phyloP scores from a whole-genome alignment of 2,329 filamentous ascomycete species.

The Amphichorda felina region DNA sequence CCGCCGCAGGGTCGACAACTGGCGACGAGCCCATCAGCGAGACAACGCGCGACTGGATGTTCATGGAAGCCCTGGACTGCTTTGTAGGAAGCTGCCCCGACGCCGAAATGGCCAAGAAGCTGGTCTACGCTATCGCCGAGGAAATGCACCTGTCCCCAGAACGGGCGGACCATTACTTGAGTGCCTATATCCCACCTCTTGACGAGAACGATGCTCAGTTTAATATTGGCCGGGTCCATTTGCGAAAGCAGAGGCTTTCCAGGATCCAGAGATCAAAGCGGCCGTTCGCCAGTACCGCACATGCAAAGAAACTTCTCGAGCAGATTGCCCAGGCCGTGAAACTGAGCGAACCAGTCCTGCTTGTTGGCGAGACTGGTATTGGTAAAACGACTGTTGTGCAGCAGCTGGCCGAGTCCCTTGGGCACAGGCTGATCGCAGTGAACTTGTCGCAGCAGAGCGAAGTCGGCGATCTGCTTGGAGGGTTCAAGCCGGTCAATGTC shows the following conservation, averaged over 20 bases:
- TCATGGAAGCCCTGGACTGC: constrained; percentile 86
- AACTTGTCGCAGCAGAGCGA: constrained; percentile 98
- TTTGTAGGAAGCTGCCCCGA: constrained; percentile 75
- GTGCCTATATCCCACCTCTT: constrained; percentile 59
- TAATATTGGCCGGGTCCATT: constrained; percentile 52
- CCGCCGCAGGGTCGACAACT: constrained; percentile 47
- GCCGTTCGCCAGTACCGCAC: constrained; percentile 79
- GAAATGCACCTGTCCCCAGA: constrained; percentile 80
- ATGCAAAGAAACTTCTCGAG: constrained; percentile 76
- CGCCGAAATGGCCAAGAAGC: constrained; percentile 40
- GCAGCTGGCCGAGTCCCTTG: constrained; percentile 73
- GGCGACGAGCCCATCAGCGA: constrained; percentile 63
- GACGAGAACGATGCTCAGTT: constrained; percentile 47
- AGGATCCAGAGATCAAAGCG: constrained; percentile 39
- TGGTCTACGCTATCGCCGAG: constrained; percentile 66
- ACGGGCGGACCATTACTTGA: constrained; percentile 65
- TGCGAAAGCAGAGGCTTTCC: constrained; percentile 44
- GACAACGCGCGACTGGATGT: constrained; percentile 67
- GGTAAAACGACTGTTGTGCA: constrained; percentile 97
- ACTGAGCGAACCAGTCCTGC: constrained; percentile 75
- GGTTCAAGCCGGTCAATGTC: constrained; percentile 91
- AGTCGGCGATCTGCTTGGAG: constrained; percentile 86
- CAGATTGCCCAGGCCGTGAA: constrained; percentile 76
- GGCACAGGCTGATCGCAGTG: constrained; percentile 80
- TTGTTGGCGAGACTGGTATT: constrained; percentile 98